phyloP scores from a whole-genome alignment of 495 filamentous ascomycete species.

The Podospora anserina region DNA sequence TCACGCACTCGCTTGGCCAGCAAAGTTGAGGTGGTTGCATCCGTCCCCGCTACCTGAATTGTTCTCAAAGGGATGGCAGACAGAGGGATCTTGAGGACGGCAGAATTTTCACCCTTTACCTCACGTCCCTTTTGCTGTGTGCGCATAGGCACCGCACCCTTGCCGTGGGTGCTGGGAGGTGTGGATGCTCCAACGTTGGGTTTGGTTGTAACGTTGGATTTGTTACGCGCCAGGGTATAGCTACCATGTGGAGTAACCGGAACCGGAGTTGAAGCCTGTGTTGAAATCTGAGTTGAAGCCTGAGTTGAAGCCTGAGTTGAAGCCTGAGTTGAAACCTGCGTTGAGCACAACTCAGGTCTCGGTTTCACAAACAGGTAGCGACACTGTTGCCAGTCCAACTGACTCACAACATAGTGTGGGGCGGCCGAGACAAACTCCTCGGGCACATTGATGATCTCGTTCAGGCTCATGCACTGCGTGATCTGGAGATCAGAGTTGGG shows the following conservation, averaged over 20 bases:
- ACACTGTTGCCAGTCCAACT: constrained; percentile 87
- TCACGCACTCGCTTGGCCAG: constrained; percentile 11
- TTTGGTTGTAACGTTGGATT: too few species aligned
- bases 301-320: neutral
- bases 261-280: too few species aligned
- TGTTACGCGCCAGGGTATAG: too few species aligned
- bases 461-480: constrained; percentile 63
- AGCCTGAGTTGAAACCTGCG: neutral
- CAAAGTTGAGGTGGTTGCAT: neutral
- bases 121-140: constrained; percentile 6
- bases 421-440: constrained; percentile 51
- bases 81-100: constrained; percentile 25
- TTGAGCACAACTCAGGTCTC: neutral
- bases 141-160: neutral
- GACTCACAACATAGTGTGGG: constrained; percentile 69
- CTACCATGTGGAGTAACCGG: too few species aligned
- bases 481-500: constrained; percentile 61
- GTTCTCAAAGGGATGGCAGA: constrained; percentile 29
- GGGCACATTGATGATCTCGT: constrained; percentile 82
- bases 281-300: too few species aligned
- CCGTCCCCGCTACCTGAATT: neutral
- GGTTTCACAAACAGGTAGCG: constrained; percentile 75
- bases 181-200: neutral
- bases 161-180: constrained; percentile 16
- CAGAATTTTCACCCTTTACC: constrained; percentile 2